These are phyloP conservation scores for Lecanicillium sp. DNA, from an alignment of 2,329 filamentous ascomycete species.

Conservation along the genomic window DNA sequence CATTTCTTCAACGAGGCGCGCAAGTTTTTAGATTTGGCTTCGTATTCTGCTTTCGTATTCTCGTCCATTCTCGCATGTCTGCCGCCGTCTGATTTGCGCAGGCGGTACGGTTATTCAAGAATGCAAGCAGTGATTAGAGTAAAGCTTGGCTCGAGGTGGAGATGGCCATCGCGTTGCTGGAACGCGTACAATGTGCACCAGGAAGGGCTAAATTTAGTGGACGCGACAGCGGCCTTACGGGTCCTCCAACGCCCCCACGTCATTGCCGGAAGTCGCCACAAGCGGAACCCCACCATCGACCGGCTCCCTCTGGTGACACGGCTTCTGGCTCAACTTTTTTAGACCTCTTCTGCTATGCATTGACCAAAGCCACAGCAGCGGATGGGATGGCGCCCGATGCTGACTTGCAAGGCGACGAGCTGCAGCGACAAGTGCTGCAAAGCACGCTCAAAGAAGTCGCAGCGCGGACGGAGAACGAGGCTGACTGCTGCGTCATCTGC, in stretches of 20 bases:
- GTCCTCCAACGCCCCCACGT: neutral
- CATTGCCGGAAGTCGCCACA: neutral
- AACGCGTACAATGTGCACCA: conserved; percentile 4
- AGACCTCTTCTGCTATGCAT: no score
- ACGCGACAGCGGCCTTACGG: conserved; percentile 5
- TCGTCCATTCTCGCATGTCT: conserved; percentile 35
- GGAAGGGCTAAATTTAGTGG: conserved; percentile 6
- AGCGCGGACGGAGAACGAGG: conserved; percentile 14
- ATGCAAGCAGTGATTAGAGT: neutral
- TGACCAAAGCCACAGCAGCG: no score
- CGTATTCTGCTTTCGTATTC: conserved; percentile 33
- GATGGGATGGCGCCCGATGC: conserved; percentile 12
- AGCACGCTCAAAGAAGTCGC: conserved; percentile 36
- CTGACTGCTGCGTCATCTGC: conserved; percentile 73
- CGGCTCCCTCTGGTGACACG: no score
- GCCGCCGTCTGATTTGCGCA: neutral
- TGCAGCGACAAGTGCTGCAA: conserved; percentile 34
- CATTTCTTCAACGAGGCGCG: conserved; percentile 65
- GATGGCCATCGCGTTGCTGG: neutral
- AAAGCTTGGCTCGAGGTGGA: neutral
- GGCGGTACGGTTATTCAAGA: neutral
- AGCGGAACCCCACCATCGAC: no score
- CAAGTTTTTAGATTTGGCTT: conserved; percentile 45
- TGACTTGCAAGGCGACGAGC: conserved; percentile 20
- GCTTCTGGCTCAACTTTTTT: no score